Evolutionary conservation across 192 early-diverging fungal species (phyloP).

Genomic region (Coemansia reversa): DNA sequence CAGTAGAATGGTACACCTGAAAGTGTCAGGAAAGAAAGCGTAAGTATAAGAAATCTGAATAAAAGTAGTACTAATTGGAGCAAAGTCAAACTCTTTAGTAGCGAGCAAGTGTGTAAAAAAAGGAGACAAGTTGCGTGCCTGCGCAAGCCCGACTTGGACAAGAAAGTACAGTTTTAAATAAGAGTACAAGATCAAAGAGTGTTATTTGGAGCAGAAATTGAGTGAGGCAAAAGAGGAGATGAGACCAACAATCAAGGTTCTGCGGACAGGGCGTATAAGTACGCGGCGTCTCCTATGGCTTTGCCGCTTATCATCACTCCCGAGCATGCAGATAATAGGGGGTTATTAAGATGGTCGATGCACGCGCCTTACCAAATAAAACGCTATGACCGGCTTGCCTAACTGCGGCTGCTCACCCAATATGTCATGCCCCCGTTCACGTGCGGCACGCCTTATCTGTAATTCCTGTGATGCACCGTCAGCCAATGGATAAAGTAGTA

Average conservation of each 20-base stretch:
- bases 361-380: background rate
- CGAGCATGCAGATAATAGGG: background rate
- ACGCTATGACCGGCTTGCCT: background rate
- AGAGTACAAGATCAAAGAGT: background rate
- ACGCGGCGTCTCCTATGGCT: background rate
- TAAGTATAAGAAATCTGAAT: too few relatives aligned
- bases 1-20: background rate
- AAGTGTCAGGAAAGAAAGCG: too few relatives aligned
- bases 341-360: background rate
- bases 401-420: background rate
- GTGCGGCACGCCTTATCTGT: background rate
- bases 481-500: background rate
- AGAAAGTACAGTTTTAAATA: background rate
- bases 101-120: background rate
- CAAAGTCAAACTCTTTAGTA: background rate
- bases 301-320: background rate
- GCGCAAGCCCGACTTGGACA: background rate
- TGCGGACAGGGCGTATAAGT: background rate
- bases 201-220: background rate
- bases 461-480: background rate
- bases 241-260: background rate
- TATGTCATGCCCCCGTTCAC: background rate
- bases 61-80: too few relatives aligned
- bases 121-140: background rate
- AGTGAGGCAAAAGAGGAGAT: background rate